Base-by-base conservation (phyloP, 176 grass and related monocot species). In the Raddia distichophylla region DNA sequence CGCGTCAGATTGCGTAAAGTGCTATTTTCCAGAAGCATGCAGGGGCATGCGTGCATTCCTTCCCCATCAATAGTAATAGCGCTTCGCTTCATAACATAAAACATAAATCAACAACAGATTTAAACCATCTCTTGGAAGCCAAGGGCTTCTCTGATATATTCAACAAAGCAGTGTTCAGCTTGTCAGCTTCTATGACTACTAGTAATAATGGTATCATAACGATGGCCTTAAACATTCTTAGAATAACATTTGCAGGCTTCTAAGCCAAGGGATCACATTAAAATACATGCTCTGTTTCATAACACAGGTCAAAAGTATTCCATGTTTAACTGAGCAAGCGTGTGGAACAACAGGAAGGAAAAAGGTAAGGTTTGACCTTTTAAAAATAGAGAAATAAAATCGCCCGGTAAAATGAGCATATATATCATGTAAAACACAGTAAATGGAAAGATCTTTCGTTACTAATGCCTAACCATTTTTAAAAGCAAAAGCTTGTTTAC, bases 111-210 rank as follows among this genome's bases (percentile, higher is more conserved):
- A 34, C 69, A 62, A 42, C 35, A 67, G 53, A 86, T 34, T 33
- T 46, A 62, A 84, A 51, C 60, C 73, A 85, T 86, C 14, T 34
- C 78, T 86, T 89, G 65, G 42, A 85, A 85, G 82, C 71, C 37
- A 89, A 77, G 87, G 18, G 64, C 67, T 80, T 76, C 78, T 64
- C 32, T 16, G 33, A 50, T 44, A 58, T 44, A 58, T 77, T 81
- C 83, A 85, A 72, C 67, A 89, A 85, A 89, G 83, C 10, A 72
- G 58, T 42, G 3, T 1, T 43, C 77, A 62, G 50, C 50, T 82
- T 77, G 35, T 8, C 71, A n/a, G 49, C 71, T 64, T 81, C 16
- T 71, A 33, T 59, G 22, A 77, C 43, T 50, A 51, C 27, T 27
- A 33, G 42, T 50, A 10, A 50, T 40, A 33, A 42, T 50, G 7